A percentile compares a stretch with the other conserved stretches of the same genome.
Conservation (phyloP, 2,329 filamentous ascomycete genomes). For the Colletotrichum kahawae region DNA sequence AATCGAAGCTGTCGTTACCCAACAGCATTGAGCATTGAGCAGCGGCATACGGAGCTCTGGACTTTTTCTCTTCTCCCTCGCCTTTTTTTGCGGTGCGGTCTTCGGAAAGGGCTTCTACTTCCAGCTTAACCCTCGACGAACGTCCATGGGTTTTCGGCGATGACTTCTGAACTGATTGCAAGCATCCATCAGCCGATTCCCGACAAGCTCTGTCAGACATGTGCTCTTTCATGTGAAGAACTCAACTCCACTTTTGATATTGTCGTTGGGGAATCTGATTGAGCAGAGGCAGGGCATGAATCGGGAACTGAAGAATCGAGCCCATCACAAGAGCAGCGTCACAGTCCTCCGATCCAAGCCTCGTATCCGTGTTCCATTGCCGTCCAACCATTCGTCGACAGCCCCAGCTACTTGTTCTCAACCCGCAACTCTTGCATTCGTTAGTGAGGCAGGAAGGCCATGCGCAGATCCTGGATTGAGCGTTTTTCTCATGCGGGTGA, state of each 20-base stretch:
- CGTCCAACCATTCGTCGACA: conserved; percentile 1
- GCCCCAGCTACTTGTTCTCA: background rate
- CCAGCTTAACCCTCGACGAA: background rate
- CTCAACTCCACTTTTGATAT: conserved; percentile 15
- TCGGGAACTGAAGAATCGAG: background rate
- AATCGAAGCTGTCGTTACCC: background rate
- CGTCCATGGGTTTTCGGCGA: background rate
- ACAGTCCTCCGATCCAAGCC: background rate
- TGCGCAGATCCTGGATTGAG: background rate
- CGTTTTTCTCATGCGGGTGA: background rate
- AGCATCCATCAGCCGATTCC: conserved; percentile 12
- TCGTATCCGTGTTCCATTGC: conserved; percentile 15
- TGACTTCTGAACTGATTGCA: conserved; percentile 3
- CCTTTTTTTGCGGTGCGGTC: background rate
- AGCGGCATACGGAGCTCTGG: background rate
- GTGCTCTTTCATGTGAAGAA: conserved; percentile 17
- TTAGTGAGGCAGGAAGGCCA: background rate
- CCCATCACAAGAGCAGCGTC: background rate
- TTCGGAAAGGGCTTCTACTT: background rate
- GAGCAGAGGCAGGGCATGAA: conserved; percentile 1
- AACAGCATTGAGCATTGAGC: background rate
- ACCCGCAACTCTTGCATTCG: background rate
- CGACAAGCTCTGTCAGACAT: conserved; percentile 7
- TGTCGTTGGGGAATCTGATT: conserved; percentile 16
- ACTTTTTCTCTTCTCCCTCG: background rate